These are phyloP conservation scores for Immersiella caudata DNA, from an alignment of 495 filamentous ascomycete species.

Conservation along the genomic window DNA sequence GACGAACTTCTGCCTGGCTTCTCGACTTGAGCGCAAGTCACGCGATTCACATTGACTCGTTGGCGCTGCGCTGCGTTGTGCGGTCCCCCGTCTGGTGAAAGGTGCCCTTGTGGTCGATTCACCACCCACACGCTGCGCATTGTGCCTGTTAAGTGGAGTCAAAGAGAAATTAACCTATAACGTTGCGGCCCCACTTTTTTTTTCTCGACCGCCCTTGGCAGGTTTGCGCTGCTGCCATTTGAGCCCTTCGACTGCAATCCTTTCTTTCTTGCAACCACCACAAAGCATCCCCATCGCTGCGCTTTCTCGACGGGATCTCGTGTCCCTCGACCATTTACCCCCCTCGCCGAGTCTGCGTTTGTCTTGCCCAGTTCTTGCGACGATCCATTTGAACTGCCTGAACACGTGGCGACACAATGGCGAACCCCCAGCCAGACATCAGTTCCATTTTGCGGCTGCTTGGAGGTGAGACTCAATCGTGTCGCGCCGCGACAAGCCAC, in stretches of 20 bases:
- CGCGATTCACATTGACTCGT: too few species aligned
- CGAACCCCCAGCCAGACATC: conserved; percentile 33
- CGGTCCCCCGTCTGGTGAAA: background rate
- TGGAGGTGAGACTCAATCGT: conserved; percentile 5
- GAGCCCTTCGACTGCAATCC: conserved; percentile 2
- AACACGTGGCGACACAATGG: conserved; percentile 29
- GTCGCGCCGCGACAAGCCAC: background rate
- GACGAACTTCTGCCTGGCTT: too few species aligned
- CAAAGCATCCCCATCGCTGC: background rate
- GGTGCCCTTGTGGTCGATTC: background rate
- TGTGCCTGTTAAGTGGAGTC: background rate
- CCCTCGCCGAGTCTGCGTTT: background rate
- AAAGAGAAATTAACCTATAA: background rate
- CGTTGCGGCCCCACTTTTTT: conserved; percentile 3
- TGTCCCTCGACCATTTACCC: background rate
- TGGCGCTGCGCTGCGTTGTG: too few species aligned
- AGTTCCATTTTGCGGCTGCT: conserved; percentile 37
- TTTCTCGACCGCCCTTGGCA: background rate
- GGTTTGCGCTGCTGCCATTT: background rate
- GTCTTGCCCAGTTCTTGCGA: background rate
- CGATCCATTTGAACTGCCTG: background rate
- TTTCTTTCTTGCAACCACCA: background rate
- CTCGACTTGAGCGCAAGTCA: too few species aligned
- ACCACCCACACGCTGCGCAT: background rate
- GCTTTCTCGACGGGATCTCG: background rate